Conservation (phyloP, 768 basidiomycete genomes). For the Naematelia aurantialba region DNA sequence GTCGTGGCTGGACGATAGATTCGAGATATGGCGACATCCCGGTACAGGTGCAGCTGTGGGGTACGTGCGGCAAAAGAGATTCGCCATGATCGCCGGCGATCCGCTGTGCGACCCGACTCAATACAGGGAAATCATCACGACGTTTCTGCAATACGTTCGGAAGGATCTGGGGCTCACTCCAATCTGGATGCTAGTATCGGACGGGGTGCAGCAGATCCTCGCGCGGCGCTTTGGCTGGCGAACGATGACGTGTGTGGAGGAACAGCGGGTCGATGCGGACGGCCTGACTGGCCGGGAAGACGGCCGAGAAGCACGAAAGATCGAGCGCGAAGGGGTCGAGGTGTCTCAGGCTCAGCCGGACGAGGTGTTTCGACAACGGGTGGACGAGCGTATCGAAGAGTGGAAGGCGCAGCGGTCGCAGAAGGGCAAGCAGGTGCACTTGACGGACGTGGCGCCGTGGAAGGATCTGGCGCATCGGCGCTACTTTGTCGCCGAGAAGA, state of each 20-base stretch:
- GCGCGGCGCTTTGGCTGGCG: constrained; percentile 58
- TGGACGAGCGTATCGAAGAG: constrained; percentile 58
- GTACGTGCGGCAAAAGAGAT: constrained; percentile 58
- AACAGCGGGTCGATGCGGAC: constrained; percentile 56
- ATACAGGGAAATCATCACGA: constrained; percentile 54
- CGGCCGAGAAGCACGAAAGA: constrained; percentile 6
- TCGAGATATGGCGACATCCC: constrained; percentile 57
- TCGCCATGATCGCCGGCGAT: constrained; percentile 64
- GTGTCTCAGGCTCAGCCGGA: constrained; percentile 51
- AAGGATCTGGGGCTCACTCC: constrained; percentile 54
- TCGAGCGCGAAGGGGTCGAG: constrained; percentile 52
- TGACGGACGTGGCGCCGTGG: constrained; percentile 58
- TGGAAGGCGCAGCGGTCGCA: constrained; percentile 57
- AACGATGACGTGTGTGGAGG: constrained; percentile 62
- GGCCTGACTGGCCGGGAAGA: constrained; percentile 36
- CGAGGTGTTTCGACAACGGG: constrained; percentile 54
- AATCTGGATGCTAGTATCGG: constrained; percentile 63
- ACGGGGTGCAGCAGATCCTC: constrained; percentile 57
- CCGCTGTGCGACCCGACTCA: constrained; percentile 56
- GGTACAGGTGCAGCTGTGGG: constrained; percentile 62
- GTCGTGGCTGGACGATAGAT: constrained; percentile 63
- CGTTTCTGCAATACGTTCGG: constrained; percentile 55
- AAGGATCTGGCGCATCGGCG: constrained; percentile 58
- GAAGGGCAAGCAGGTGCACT: constrained; percentile 60
- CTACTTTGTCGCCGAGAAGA: constrained; percentile 59